Evolutionary conservation across 495 filamentous ascomycete genomes (phyloP).

Genomic region (Terfezia claveryi): DNA sequence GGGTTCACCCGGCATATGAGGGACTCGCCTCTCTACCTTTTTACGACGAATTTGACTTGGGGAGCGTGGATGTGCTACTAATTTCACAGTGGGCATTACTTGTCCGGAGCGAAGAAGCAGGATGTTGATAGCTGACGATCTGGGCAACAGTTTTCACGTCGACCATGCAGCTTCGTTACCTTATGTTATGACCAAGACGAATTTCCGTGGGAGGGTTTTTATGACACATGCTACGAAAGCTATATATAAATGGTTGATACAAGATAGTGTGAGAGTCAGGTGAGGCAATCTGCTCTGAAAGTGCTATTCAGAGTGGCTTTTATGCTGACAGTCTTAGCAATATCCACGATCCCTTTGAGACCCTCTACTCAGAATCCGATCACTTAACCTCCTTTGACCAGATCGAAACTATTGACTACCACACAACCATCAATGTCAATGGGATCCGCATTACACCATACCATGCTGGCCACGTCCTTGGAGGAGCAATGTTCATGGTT

Average conservation of each 20-base stretch:
- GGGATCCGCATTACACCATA: constrained; percentile 92
- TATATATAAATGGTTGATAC: constrained; percentile 98
- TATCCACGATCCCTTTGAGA: constrained; percentile 17
- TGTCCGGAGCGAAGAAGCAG: background rate
- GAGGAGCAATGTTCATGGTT: constrained; percentile 95
- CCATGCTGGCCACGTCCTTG: constrained; percentile 87
- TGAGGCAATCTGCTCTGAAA: constrained; percentile 7
- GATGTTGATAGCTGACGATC: constrained; percentile 22
- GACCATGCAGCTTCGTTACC: constrained; percentile 92
- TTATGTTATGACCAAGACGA: constrained; percentile 92
- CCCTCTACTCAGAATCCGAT: constrained; percentile 78
- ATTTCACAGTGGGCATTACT: constrained; percentile 49
- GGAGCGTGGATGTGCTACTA: constrained; percentile 85
- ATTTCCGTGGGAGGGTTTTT: constrained; percentile 88
- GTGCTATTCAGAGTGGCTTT: background rate
- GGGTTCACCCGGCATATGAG: constrained; percentile 92
- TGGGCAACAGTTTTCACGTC: constrained; percentile 46
- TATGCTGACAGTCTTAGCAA: constrained; percentile 5
- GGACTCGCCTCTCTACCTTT: constrained; percentile 83
- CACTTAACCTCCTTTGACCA: constrained; percentile 74
- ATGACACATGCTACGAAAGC: constrained; percentile 99
- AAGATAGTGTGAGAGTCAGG: constrained; percentile 80
- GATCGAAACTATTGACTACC: constrained; percentile 95
- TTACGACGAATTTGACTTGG: constrained; percentile 95
- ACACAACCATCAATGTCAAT: constrained; percentile 90